Evolutionary conservation across 2,329 filamentous ascomycete species (phyloP).

Genomic region (Phaeosphaeriaceae sp.): DNA sequence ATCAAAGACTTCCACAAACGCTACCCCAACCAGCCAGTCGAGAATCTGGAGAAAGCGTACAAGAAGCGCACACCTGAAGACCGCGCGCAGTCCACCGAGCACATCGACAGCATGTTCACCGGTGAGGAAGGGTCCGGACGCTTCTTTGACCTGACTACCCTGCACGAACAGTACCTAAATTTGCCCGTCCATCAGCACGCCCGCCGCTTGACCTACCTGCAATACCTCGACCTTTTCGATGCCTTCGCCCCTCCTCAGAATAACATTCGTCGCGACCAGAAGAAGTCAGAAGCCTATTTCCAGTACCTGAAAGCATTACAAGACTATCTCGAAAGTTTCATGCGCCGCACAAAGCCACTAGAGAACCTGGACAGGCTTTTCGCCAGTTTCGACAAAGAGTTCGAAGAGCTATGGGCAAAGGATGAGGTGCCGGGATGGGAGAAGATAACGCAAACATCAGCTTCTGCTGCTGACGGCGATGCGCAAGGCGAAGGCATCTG

Average conservation of each 20-base stretch:
- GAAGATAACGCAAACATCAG: slow-evolving; percentile 55
- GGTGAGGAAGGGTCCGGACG: slow-evolving; percentile 94
- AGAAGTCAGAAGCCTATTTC: slow-evolving; percentile 92
- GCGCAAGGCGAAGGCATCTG: slow-evolving; percentile 73
- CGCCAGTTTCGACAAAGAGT: slow-evolving; percentile 78
- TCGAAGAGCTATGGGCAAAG: slow-evolving; percentile 81
- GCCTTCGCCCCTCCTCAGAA: slow-evolving; percentile 77
- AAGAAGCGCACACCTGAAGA: slow-evolving; percentile 72
- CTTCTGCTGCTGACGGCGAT: slow-evolving; percentile 54
- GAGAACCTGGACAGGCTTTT: slow-evolving; percentile 86
- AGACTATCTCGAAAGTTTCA: slow-evolving; percentile 85
- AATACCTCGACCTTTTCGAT: slow-evolving; percentile 93
- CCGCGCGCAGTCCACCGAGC: slow-evolving; percentile 65
- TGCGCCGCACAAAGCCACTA: slow-evolving; percentile 82
- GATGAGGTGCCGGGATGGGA: slow-evolving; percentile 82
- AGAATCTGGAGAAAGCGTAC: slow-evolving; percentile 94
- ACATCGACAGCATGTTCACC: slow-evolving; percentile 91
- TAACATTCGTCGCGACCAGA: slow-evolving; percentile 79
- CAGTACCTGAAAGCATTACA: slow-evolving; percentile 82
- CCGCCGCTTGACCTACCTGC: slow-evolving; percentile 78
- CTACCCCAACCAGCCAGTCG: slow-evolving; percentile 93
- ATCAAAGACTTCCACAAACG: slow-evolving; percentile 88
- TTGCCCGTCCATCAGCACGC: slow-evolving; percentile 76
- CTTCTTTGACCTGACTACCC: slow-evolving; percentile 85
- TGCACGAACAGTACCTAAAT: slow-evolving; percentile 90